phyloP scores from a whole-genome alignment of 805 yeast genomes.

The Metschnikowia cubensis region DNA sequence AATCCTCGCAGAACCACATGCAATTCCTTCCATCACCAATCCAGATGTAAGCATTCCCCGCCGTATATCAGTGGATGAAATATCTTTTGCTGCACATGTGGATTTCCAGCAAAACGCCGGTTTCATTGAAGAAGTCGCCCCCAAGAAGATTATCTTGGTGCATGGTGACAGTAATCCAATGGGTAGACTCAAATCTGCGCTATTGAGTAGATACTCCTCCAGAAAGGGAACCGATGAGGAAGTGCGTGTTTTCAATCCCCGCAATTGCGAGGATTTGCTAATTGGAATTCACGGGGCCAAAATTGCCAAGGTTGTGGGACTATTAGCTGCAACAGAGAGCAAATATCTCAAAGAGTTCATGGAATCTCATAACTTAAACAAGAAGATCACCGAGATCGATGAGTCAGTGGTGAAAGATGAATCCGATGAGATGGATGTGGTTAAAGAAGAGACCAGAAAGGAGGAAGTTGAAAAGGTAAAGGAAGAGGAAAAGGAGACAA shows the following conservation, averaged over 20 bases:
- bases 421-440: conserved; percentile 30
- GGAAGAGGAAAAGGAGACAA: conserved; percentile 2
- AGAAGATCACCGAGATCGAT: conserved; percentile 14
- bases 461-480: not conserved
- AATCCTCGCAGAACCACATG: conserved; percentile 80
- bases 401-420: conserved; percentile 4
- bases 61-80: conserved; percentile 82
- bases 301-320: conserved; percentile 68
- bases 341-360: conserved; percentile 43
- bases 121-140: conserved; percentile 84
- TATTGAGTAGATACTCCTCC: conserved; percentile 78
- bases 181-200: conserved; percentile 94
- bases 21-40: conserved; percentile 79
- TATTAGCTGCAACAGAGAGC: conserved; percentile 45
- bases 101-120: conserved; percentile 91
- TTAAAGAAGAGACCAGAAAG: conserved; percentile 4
- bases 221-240: conserved; percentile 84
- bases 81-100: conserved; percentile 99
- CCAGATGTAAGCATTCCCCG: conserved; percentile 85
- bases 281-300: conserved; percentile 80
- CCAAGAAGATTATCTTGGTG: conserved; percentile 81
- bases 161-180: conserved; percentile 98
- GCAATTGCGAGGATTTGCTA: conserved; percentile 77
- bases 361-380: conserved; percentile 51
- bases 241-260: conserved; percentile 86